phyloP scores from a whole-genome alignment of 202 grass and related monocot species.

The Carex sylvatica region DNA sequence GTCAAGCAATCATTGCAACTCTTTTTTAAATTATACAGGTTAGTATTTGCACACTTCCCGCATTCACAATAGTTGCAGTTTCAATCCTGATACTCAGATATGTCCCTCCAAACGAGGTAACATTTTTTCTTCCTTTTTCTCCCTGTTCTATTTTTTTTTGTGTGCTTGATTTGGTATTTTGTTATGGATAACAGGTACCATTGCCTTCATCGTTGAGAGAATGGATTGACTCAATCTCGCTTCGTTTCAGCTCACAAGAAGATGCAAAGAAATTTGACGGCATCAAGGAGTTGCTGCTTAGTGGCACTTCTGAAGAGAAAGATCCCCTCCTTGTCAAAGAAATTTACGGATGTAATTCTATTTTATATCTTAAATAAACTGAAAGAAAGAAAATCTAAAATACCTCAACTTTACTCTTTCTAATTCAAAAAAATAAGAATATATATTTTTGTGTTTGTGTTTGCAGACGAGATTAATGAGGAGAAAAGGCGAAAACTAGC shows the following conservation, averaged over 20 bases:
- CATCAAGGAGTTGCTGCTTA: slow-evolving; percentile 22
- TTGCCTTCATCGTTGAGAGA: slow-evolving; percentile 57
- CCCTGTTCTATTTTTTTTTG: not conserved
- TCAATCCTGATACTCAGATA: slow-evolving; percentile 99
- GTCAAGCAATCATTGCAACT: not conserved
- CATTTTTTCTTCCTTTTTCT: not conserved
- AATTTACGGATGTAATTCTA: slow-evolving; percentile 34
- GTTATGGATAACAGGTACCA: slow-evolving; percentile 36
- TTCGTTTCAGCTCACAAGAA: slow-evolving; percentile 43
- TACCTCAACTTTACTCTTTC: not conserved
- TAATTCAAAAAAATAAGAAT: not conserved
- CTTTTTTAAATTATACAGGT: slow-evolving; percentile 47
- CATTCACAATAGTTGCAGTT: slow-evolving; percentile 83
- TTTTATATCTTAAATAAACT: slow-evolving; percentile 6
- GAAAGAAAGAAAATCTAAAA: not conserved
- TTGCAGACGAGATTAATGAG: slow-evolving; percentile 58
- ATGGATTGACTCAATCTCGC: slow-evolving; percentile 48
- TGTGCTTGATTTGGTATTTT: slow-evolving; percentile 9
- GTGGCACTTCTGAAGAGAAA: slow-evolving; percentile 47
- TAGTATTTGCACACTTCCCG: slow-evolving; percentile 94
- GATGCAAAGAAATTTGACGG: slow-evolving; percentile 34
- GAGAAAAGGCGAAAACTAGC: slow-evolving; percentile 58
- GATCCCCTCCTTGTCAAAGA: slow-evolving; percentile 42
- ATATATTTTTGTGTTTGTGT: too few species aligned
- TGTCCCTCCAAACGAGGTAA: slow-evolving; percentile 68